These are phyloP conservation scores for Chlorella variabilis DNA, from an alignment of 163 green algal species.

Conservation along the genomic window DNA sequence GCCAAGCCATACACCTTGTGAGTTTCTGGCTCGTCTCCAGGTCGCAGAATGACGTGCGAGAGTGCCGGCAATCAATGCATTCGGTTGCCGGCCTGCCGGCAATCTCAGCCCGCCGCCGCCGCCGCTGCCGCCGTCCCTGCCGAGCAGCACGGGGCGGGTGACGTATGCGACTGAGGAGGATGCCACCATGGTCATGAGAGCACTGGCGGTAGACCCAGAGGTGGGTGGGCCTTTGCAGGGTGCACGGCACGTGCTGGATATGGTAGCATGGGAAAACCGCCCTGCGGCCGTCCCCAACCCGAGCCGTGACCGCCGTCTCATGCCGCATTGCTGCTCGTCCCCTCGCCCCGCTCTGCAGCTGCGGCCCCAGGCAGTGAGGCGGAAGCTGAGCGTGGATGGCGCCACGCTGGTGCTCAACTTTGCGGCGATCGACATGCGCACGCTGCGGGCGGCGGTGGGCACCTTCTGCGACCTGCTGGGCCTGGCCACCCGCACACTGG, in stretches of 20 bases:
- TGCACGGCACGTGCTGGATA: not conserved
- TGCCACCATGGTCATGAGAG: slow-evolving; percentile 47
- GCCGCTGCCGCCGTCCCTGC: not conserved
- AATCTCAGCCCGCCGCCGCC: not conserved
- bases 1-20: slow-evolving; percentile 37
- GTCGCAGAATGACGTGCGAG: not conserved
- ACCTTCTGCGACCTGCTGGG: slow-evolving; percentile 67
- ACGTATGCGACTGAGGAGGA: slow-evolving; percentile 30
- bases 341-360: slow-evolving; percentile 48
- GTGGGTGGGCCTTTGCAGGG: slow-evolving; percentile 35
- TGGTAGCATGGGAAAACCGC: too few species aligned
- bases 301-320: not conserved
- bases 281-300: too few species aligned
- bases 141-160: slow-evolving; percentile 24
- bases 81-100: not conserved
- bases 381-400: slow-evolving; percentile 49
- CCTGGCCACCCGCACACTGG: slow-evolving; percentile 54
- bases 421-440: slow-evolving; percentile 56
- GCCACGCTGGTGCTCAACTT: slow-evolving; percentile 54
- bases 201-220: slow-evolving; percentile 59
- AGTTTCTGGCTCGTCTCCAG: not conserved
- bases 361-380: slow-evolving; percentile 53
- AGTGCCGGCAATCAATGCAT: not conserved
- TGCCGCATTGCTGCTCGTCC: not conserved
- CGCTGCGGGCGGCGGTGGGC: slow-evolving; percentile 58